Conservation (phyloP, 371 early-diverging fungal genomes). For the Circinella minor region DNA sequence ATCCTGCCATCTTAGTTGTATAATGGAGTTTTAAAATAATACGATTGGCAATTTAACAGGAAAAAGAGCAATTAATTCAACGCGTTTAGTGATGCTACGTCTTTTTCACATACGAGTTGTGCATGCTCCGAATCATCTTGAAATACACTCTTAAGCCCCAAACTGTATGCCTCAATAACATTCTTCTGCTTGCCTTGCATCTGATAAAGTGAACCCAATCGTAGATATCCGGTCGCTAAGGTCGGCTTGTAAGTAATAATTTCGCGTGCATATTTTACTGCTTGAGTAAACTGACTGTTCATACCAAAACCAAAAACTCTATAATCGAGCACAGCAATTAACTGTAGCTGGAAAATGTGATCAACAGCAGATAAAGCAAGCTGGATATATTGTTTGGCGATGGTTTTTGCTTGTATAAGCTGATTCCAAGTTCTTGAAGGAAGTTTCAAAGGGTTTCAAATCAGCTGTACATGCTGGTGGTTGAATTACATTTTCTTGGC, state of each 20-base stretch:
- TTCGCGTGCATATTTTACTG: neutral
- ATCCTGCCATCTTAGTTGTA: neutral
- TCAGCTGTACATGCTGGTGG: too few relatives aligned
- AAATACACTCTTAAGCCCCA: neutral
- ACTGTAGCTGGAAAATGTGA: too few relatives aligned
- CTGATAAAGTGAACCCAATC: neutral
- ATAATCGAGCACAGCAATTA: neutral
- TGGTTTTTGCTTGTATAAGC: neutral
- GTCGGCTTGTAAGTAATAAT: neutral
- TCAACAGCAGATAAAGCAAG: too few relatives aligned
- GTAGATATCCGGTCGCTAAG: neutral
- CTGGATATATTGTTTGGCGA: too few relatives aligned
- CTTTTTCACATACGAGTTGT: neutral
- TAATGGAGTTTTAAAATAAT: neutral
- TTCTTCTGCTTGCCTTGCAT: slow-evolving; percentile 2
- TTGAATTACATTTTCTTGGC: too few relatives aligned
- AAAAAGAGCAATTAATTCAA: neutral
- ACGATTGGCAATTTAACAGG: neutral
- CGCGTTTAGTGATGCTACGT: neutral
- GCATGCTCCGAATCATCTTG: slow-evolving; percentile 2
- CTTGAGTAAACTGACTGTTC: neutral
- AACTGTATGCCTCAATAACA: neutral
- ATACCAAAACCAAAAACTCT: neutral
- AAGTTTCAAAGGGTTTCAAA: neutral
- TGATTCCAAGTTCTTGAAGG: neutral